Evolutionary conservation across 805 yeast species (phyloP).

Genomic region (Crinitomyces ghanaensis): DNA sequence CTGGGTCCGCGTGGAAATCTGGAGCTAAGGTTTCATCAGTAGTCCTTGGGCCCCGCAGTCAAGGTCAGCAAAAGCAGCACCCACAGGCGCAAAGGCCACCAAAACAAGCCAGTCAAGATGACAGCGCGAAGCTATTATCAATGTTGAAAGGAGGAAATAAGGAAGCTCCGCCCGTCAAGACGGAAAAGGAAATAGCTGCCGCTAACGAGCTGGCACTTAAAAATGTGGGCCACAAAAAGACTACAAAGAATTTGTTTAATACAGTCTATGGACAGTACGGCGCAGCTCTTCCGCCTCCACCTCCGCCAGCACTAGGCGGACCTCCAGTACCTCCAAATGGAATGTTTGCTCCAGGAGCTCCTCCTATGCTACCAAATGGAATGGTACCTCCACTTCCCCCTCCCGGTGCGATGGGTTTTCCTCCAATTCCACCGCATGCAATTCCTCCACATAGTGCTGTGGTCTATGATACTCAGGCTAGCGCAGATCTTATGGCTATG

Average conservation of each 20-base stretch:
- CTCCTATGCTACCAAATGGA: slow-evolving; percentile 11
- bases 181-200: neutral
- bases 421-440: neutral
- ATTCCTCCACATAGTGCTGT: slow-evolving; percentile 4
- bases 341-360: slow-evolving; percentile 1
- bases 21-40: no score
- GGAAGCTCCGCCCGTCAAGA: slow-evolving; percentile 1
- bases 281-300: slow-evolving; percentile 11
- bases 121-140: slow-evolving; percentile 14
- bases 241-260: slow-evolving; percentile 13
- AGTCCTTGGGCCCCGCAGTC: no score
- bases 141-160: slow-evolving; percentile 8
- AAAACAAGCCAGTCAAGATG: no score
- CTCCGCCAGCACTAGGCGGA: slow-evolving; percentile 11
- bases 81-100: no score
- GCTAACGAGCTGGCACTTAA: no score
- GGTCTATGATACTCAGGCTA: slow-evolving; percentile 14
- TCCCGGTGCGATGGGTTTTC: slow-evolving; percentile 9
- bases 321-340: slow-evolving; percentile 16
- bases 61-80: no score
- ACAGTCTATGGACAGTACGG: slow-evolving; percentile 14
- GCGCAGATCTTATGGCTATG: slow-evolving; percentile 17
- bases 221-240: slow-evolving; percentile 9
- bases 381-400: slow-evolving; percentile 17
- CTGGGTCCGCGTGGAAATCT: no score